Evolutionary conservation across 2,329 filamentous ascomycete species (phyloP).

Genomic region (Fusarium tanahbumbuense): DNA sequence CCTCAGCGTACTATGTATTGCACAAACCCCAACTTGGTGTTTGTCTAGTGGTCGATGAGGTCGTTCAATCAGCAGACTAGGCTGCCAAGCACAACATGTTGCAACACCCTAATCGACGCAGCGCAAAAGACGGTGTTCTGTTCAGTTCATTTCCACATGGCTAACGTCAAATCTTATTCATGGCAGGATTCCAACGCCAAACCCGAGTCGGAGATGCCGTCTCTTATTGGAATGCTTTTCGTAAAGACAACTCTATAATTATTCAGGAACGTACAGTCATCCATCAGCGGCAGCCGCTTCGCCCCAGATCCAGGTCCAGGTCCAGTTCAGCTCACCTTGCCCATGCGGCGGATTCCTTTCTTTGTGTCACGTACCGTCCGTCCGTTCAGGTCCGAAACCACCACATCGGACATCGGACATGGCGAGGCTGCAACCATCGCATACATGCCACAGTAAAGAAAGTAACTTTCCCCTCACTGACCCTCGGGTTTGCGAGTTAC

Average conservation of each 20-base stretch:
- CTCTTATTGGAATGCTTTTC: slow-evolving; percentile 32
- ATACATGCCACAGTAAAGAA: slow-evolving; percentile 5
- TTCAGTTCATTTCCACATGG: slow-evolving; percentile 28
- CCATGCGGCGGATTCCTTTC: slow-evolving; percentile 10
- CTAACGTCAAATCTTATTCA: slow-evolving; percentile 24
- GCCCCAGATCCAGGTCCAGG: slow-evolving; percentile 29
- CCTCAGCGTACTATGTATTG: background rate
- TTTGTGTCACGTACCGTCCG: slow-evolving; percentile 21
- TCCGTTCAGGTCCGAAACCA: slow-evolving; percentile 23
- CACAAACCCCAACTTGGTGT: background rate
- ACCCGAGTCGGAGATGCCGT: slow-evolving; percentile 30
- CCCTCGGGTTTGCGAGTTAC: background rate
- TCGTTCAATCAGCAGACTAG: slow-evolving; percentile 8
- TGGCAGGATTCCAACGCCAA: slow-evolving; percentile 26
- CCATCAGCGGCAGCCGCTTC: slow-evolving; percentile 33
- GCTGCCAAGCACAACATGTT: background rate
- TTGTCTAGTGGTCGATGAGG: background rate
- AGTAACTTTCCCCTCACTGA: slow-evolving; percentile 2
- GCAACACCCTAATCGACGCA: slow-evolving; percentile 1
- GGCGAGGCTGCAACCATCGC: slow-evolving; percentile 28
- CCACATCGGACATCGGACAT: slow-evolving; percentile 34
- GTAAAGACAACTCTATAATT: slow-evolving; percentile 27
- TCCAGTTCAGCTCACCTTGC: slow-evolving; percentile 37
- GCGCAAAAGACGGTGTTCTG: background rate
- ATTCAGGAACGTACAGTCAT: slow-evolving; percentile 3